Evolutionary conservation across 257 asterid species (phyloP), one percentile per base, ranked within the genome.

Genomic region (Solanum clarkiae): DNA sequence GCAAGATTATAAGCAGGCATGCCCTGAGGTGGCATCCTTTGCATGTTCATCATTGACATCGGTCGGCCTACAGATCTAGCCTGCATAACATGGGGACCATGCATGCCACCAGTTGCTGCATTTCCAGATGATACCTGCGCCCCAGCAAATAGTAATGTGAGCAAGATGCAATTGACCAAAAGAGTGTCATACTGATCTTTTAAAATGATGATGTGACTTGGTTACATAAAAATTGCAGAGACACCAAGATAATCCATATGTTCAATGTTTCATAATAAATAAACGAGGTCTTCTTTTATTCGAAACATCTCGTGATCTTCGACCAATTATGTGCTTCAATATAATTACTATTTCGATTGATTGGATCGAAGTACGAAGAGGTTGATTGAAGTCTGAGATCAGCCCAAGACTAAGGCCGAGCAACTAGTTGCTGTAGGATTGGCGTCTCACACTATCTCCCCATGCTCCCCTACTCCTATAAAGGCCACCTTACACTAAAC

Each of bases 1-100:
- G 95, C 84, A 84, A 93, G 90, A 90, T 90, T 94, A 90, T 96
- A 96, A 65, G 95, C 93, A 65, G 97, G 87, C 88, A 96, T 91
- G 45, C 98, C 98, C 17, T 93, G 94, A 84, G 97, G 92, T 88
- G 91, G 99, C 93, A 95, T 91, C 81, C 99, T 91, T 69, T 88
- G 97, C 97, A 93, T 92, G 85, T 95, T 95, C 32, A 88, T 95
- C 94, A 94, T 90, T 85, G 90, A 91, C 93, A 95, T 92, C 10
- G 97, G 95, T 18, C 98, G 94, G 55, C 97, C 95, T 84, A 93
- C 92, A 56, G 98, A 88, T 89, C 99, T 94, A 84, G 91, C 88
- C 86, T 89, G 93, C 94, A 94, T 95, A 70, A 88, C 95, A 87
- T 96, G 98, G 66, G 92, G 90, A 84, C 98, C 98, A 69, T 86